Percentiles rank a stretch among this genome's conserved stretches.
These are phyloP conservation scores for Pythium coloratum DNA, from an alignment of 352 stramenopile species.

Conservation along the genomic window DNA sequence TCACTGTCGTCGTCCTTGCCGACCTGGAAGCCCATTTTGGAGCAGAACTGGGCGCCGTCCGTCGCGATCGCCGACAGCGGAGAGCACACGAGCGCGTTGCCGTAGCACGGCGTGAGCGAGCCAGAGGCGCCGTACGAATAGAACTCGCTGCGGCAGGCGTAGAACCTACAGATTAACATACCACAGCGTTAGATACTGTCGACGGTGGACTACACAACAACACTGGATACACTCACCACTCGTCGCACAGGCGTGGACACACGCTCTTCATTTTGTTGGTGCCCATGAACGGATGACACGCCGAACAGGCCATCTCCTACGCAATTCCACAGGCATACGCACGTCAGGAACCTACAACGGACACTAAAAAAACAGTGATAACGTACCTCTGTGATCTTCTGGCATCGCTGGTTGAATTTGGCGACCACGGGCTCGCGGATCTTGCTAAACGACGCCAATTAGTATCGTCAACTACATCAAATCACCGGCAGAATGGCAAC, in stretches of 20 bases:
- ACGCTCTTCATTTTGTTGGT: conserved; percentile 74
- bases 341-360: not conserved
- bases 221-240: conserved; percentile 43
- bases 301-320: conserved; percentile 79
- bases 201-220: too few relatives aligned
- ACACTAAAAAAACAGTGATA: not conserved
- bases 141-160: conserved; percentile 70
- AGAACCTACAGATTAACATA: conserved; percentile 29
- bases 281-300: conserved; percentile 78
- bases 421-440: conserved; percentile 77
- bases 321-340: not conserved
- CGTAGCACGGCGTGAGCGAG: conserved; percentile 73
- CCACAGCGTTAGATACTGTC: too few relatives aligned
- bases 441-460: conserved; percentile 41
- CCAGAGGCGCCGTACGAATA: conserved; percentile 66
- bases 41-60: conserved; percentile 64
- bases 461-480: not conserved
- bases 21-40: conserved; percentile 80
- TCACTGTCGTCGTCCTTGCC: conserved; percentile 62
- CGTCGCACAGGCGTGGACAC: conserved; percentile 70
- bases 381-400: conserved; percentile 52
- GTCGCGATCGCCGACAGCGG: conserved; percentile 57
- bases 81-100: conserved; percentile 81
- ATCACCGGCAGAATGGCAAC: not conserved
- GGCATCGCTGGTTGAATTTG: conserved; percentile 69